Percentiles rank a stretch among this genome's conserved stretches.
Conservation (phyloP, 2,329 filamentous ascomycete genomes). For the Diplodia seriata region DNA sequence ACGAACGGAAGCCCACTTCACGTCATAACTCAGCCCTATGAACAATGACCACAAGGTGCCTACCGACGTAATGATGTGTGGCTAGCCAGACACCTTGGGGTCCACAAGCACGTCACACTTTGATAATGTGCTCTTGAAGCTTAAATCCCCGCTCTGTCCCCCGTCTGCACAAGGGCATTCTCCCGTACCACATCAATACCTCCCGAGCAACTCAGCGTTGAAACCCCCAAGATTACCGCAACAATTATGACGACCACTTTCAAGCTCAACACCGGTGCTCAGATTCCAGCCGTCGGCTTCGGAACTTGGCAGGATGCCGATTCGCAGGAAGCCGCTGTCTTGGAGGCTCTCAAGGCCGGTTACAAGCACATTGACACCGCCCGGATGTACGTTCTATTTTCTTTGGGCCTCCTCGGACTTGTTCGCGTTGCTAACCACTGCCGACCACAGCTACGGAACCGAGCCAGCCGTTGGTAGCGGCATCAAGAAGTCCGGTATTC, state of each 20-base stretch:
- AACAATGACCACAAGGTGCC: slow-evolving; percentile 4
- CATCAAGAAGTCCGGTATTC: slow-evolving; percentile 81
- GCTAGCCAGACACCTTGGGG: background rate
- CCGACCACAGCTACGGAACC: slow-evolving; percentile 73
- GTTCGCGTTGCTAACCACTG: background rate
- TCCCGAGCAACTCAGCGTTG: background rate
- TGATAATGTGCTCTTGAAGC: background rate
- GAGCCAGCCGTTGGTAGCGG: slow-evolving; percentile 80
- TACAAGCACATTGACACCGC: slow-evolving; percentile 62
- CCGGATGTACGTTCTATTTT: slow-evolving; percentile 33
- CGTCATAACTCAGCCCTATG: slow-evolving; percentile 5
- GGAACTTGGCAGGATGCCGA: slow-evolving; percentile 85
- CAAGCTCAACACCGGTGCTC: slow-evolving; percentile 69
- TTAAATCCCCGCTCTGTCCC: background rate
- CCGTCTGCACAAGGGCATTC: background rate
- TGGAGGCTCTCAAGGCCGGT: slow-evolving; percentile 45
- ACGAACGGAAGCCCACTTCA: slow-evolving; percentile 11
- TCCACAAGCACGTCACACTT: slow-evolving; percentile 15
- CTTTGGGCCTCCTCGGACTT: no score
- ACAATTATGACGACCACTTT: slow-evolving; percentile 45
- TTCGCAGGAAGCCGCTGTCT: slow-evolving; percentile 63
- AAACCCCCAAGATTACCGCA: slow-evolving; percentile 8
- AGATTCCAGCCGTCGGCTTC: slow-evolving; percentile 79
- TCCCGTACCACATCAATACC: background rate
- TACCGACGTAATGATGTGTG: slow-evolving; percentile 14